These are phyloP conservation scores for Apiospora sp. DNA, from an alignment of 2,329 filamentous ascomycete species.

Conservation along the genomic window DNA sequence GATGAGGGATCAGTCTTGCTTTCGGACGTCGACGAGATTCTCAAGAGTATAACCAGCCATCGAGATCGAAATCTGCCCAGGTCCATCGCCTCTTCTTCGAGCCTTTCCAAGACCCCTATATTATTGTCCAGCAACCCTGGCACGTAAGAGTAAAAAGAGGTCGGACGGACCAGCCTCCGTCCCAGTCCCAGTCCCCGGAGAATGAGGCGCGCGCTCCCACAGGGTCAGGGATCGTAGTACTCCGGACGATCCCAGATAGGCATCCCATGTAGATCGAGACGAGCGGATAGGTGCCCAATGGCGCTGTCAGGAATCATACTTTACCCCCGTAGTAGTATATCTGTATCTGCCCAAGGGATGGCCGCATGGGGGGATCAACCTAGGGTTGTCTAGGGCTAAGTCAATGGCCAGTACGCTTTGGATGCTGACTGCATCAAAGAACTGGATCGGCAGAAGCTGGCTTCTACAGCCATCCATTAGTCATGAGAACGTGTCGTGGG, in stretches of 20 bases:
- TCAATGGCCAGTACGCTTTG: not conserved
- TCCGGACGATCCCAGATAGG: not conserved
- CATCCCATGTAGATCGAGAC: conserved; percentile 4
- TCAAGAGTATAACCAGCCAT: not conserved
- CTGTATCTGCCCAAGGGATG: not conserved
- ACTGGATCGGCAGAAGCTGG: not conserved
- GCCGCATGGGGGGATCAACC: not conserved
- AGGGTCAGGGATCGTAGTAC: conserved; percentile 3
- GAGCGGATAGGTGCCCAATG: not conserved
- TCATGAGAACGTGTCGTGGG: not conserved
- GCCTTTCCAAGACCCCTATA: too few species aligned
- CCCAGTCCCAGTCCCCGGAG: not conserved
- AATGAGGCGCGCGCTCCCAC: not conserved
- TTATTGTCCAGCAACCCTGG: not conserved
- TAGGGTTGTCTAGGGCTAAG: not conserved
- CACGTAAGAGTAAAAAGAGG: not conserved
- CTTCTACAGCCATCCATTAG: not conserved
- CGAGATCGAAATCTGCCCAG: not conserved
- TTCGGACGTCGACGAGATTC: not conserved
- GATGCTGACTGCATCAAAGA: not conserved
- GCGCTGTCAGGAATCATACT: not conserved
- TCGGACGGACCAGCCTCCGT: not conserved
- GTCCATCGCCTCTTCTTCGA: not conserved
- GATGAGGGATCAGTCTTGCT: not conserved
- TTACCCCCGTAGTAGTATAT: not conserved